phyloP scores from a whole-genome alignment of 768 basidiomycete species.

The Podaxis mareebaensis region DNA sequence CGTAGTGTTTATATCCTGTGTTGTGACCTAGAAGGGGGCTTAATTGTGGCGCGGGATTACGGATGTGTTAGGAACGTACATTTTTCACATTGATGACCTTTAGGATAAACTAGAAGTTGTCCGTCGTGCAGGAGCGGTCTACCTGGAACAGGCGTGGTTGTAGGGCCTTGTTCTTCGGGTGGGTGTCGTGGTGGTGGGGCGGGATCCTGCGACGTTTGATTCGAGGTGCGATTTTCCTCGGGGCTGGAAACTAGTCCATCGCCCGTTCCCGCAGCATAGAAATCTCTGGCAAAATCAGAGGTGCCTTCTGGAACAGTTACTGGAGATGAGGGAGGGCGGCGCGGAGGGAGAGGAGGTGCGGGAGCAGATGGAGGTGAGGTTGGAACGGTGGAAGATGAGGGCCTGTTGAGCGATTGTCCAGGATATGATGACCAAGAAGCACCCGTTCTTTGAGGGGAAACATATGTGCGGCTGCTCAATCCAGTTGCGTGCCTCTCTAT shows the following conservation, averaged over 20 bases:
- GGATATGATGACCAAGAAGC: constrained; percentile 1
- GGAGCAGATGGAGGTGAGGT: neutral
- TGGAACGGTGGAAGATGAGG: neutral
- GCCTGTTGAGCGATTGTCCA: neutral
- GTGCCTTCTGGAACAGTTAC: constrained; percentile 16
- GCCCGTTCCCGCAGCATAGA: constrained; percentile 52
- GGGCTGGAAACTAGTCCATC: constrained; percentile 17
- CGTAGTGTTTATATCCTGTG: constrained; percentile 69
- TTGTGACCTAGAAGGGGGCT: constrained; percentile 54
- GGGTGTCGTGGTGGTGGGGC: constrained; percentile 9
- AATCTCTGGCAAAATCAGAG: constrained; percentile 66
- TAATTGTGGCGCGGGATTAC: neutral
- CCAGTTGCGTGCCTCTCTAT: constrained; percentile 1
- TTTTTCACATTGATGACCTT: constrained; percentile 61
- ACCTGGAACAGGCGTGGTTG: constrained; percentile 60
- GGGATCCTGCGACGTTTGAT: neutral
- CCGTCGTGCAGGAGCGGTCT: constrained; percentile 66
- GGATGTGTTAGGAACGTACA: constrained; percentile 42
- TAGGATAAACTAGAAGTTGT: constrained; percentile 68
- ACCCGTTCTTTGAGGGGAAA: neutral
- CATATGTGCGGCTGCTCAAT: neutral
- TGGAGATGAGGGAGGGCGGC: constrained; percentile 22
- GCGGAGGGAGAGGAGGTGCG: constrained; percentile 24
- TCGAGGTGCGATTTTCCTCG: neutral
- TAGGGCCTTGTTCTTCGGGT: constrained; percentile 62